Conservation (phyloP, 192 early-diverging fungal genomes). For the Oehlia diaphana region DNA sequence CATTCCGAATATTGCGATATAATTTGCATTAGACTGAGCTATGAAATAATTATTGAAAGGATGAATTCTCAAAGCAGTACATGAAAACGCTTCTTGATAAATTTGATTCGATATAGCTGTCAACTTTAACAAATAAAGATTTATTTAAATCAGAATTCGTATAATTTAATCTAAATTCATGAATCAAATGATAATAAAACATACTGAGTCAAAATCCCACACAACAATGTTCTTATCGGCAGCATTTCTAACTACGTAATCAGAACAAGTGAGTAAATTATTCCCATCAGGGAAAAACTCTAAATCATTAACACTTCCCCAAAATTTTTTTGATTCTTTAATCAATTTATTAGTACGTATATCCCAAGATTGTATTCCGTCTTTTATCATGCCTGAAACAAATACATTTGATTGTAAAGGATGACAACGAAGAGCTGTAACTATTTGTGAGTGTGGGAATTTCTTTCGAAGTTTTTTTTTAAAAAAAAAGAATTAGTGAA, state of each 20-base stretch:
- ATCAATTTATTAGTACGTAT: constrained; percentile 20
- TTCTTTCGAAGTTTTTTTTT: not conserved
- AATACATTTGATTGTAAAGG: constrained; percentile 18
- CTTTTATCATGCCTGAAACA: constrained; percentile 28
- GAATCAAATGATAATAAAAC: not conserved
- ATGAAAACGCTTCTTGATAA: constrained; percentile 31
- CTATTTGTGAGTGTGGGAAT: constrained; percentile 24
- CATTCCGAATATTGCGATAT: constrained; percentile 25
- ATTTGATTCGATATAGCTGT: constrained; percentile 31
- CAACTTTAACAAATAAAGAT: not conserved
- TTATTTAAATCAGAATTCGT: not conserved
- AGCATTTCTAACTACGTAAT: constrained; percentile 27
- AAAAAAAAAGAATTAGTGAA: not conserved
- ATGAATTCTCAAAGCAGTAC: constrained; percentile 26
- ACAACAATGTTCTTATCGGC: constrained; percentile 30
- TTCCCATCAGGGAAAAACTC: constrained; percentile 27
- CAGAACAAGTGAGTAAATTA: constrained; percentile 23
- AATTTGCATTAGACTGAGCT: constrained; percentile 31
- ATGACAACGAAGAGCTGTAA: constrained; percentile 25
- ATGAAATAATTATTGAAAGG: constrained; percentile 7
- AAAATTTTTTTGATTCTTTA: constrained; percentile 26
- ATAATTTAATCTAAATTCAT: not conserved
- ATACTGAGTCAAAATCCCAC: constrained; percentile 25
- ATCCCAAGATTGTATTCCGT: constrained; percentile 29
- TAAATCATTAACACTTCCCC: constrained; percentile 28